Evolutionary conservation across 495 filamentous ascomycete genomes (phyloP).

Genomic region (Penicillium atrosanguineum): DNA sequence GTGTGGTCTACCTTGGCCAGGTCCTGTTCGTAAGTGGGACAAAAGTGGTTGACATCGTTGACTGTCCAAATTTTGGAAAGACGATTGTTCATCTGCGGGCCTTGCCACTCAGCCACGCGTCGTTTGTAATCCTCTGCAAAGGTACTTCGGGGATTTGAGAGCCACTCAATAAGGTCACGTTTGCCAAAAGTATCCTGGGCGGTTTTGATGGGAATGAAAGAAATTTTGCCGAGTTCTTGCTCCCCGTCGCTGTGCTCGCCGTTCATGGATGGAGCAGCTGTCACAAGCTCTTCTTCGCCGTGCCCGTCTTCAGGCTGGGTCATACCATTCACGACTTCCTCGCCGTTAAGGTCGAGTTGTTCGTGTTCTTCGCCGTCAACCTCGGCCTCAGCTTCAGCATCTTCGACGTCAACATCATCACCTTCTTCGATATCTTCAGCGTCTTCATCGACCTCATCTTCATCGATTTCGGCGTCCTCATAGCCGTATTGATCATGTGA

Average conservation of each 20-base stretch:
- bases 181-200: conserved; percentile 2
- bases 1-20: conserved; percentile 22
- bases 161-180: conserved; percentile 21
- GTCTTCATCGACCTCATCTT: conserved; percentile 17
- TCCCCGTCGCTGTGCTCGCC: conserved; percentile 11
- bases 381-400: conserved; percentile 18
- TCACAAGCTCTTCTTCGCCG: conserved; percentile 10
- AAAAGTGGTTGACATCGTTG: conserved; percentile 49
- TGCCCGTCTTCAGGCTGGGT: conserved; percentile 7
- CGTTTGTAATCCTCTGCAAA: conserved; percentile 21
- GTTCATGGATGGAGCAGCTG: conserved; percentile 6
- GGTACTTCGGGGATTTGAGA: conserved; percentile 29
- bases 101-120: conserved; percentile 20
- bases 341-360: conserved; percentile 11
- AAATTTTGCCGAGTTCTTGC: neutral
- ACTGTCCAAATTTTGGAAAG: conserved; percentile 59
- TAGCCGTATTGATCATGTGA: conserved; percentile 23
- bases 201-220: conserved; percentile 2
- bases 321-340: conserved; percentile 7
- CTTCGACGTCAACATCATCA: conserved; percentile 12
- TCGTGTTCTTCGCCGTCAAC: conserved; percentile 11
- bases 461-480: conserved; percentile 24
- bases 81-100: conserved; percentile 49
- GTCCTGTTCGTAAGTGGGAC: conserved; percentile 35
- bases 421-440: conserved; percentile 7